Evolutionary conservation across 2,329 filamentous ascomycete genomes (phyloP).

Genomic region (Pyricularia sp.): DNA sequence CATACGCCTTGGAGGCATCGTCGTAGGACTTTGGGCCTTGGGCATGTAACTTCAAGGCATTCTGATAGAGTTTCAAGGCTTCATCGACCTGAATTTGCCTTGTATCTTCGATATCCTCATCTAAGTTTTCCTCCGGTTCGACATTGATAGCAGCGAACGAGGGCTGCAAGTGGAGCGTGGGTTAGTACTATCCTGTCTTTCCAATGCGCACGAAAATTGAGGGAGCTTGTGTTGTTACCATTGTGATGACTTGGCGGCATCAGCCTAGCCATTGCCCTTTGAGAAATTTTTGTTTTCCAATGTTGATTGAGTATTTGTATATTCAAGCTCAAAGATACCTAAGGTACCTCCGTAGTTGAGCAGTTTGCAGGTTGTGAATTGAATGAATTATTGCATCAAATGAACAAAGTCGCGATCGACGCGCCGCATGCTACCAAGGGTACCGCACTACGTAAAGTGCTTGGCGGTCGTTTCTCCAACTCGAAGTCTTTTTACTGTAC

Average conservation of each 20-base stretch:
- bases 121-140: slow-evolving; percentile 78
- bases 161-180: slow-evolving; percentile 25
- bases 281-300: not conserved
- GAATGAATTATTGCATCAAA: not conserved
- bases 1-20: slow-evolving; percentile 70
- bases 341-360: not conserved
- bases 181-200: not conserved
- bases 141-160: slow-evolving; percentile 84
- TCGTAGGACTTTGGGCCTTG: slow-evolving; percentile 66
- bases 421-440: not conserved
- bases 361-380: not conserved
- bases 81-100: slow-evolving; percentile 82
- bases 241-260: not conserved
- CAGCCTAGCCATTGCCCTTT: not conserved
- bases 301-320: not conserved
- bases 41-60: slow-evolving; percentile 78
- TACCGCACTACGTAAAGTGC: not conserved
- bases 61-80: slow-evolving; percentile 87
- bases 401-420: not conserved
- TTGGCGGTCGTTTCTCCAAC: not conserved
- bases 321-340: not conserved
- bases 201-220: not conserved
- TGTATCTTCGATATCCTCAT: slow-evolving; percentile 88
- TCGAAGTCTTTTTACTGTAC: not conserved
- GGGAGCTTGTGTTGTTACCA: not conserved